A percentile compares a stretch with the other conserved stretches of the same genome.
Evolutionary conservation across 2,329 filamentous ascomycete species (phyloP).

Genomic region (Cercospora berteroae): DNA sequence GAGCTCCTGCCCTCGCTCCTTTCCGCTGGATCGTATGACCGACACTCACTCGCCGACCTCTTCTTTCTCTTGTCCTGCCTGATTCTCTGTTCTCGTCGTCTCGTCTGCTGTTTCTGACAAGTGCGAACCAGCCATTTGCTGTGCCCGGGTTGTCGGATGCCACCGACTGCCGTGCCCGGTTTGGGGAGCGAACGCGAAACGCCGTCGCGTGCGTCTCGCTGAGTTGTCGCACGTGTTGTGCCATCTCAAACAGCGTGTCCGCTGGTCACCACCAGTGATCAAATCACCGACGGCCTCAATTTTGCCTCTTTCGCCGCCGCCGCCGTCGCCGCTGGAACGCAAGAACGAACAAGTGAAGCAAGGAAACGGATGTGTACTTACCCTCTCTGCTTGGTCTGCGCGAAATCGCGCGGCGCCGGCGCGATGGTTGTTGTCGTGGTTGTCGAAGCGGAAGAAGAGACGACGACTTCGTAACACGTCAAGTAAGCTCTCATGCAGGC

Average conservation of each 20-base stretch:
- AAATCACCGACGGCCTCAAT: background rate
- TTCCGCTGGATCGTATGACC: background rate
- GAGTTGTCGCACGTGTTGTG: background rate
- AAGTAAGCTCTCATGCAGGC: background rate
- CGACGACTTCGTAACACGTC: background rate
- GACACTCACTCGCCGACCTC: background rate
- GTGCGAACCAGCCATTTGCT: background rate
- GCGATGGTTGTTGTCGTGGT: constrained; percentile 7
- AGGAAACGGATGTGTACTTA: background rate
- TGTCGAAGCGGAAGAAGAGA: background rate
- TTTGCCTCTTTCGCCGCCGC: background rate
- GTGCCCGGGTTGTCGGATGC: background rate
- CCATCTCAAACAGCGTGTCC: constrained; percentile 5
- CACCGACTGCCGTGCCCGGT: background rate
- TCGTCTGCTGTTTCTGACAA: background rate
- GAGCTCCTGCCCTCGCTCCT: background rate
- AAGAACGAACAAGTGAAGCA: background rate
- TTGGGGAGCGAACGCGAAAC: background rate
- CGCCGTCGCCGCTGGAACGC: background rate
- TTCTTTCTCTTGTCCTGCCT: background rate
- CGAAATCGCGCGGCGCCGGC: background rate
- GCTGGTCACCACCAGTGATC: constrained; percentile 4
- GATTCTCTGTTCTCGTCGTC: background rate
- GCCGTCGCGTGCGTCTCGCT: background rate
- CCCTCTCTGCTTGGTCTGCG: background rate